Percentiles rank a stretch among this genome's conserved stretches.
Evolutionary conservation across 2,329 filamentous ascomycete genomes (phyloP).

Genomic region (Talaromyces verruculosus): DNA sequence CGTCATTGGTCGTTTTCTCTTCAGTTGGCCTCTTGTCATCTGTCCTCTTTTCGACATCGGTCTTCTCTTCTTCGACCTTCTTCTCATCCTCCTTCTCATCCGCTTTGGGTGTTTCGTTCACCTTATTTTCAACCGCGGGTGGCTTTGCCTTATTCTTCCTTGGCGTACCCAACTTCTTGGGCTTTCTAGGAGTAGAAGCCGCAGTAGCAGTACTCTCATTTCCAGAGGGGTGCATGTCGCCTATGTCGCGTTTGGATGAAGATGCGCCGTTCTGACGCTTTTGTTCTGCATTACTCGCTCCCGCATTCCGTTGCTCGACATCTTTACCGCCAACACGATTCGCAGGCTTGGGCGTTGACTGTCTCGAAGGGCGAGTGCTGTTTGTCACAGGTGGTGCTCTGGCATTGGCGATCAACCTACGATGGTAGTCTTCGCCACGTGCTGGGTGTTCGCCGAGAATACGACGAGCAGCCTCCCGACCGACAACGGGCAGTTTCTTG

Average conservation of each 20-base stretch:
- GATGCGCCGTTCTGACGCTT: conserved; percentile 8
- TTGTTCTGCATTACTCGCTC: background rate
- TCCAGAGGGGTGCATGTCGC: conserved; percentile 7
- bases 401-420: conserved; percentile 28
- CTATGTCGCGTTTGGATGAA: background rate
- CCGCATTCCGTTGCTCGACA: conserved; percentile 11
- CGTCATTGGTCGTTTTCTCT: background rate
- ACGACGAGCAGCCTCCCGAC: conserved; percentile 41
- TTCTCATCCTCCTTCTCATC: background rate
- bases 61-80: background rate
- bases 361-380: background rate
- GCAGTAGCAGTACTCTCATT: conserved; percentile 3
- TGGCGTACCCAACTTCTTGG: conserved; percentile 2
- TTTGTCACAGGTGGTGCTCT: background rate
- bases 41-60: background rate
- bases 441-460: conserved; percentile 42
- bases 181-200: background rate
- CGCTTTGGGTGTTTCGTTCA: background rate
- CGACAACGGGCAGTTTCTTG: conserved; percentile 42
- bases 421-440: conserved; percentile 38
- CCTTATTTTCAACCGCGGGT: background rate
- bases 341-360: conserved; percentile 5
- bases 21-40: background rate
- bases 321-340: background rate
- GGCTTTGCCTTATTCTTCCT: conserved; percentile 4